phyloP scores from a whole-genome alignment of 108 stramenopile species.

The Nitzschia inconspicua region DNA sequence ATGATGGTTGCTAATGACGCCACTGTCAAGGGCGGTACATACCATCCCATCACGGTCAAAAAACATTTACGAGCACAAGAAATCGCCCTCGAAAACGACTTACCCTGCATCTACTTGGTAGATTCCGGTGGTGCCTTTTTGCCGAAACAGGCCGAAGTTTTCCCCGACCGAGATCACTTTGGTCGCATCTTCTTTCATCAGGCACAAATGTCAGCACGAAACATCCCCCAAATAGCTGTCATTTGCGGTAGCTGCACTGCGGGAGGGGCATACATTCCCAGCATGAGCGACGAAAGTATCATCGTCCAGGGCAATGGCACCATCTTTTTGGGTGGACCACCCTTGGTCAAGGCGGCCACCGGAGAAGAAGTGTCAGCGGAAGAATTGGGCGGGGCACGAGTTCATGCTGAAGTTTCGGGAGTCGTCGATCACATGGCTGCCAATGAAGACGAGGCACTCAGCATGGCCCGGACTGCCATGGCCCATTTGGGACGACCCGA shows the following conservation, averaged over 20 bases:
- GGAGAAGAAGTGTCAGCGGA: conserved; percentile 96
- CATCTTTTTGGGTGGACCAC: conserved; percentile 98
- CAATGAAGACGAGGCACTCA: conserved; percentile 89
- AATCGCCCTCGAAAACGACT: conserved; percentile 88
- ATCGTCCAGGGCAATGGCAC: conserved; percentile 97
- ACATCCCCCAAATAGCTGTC: conserved; percentile 86
- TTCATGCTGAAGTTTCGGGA: conserved; percentile 88
- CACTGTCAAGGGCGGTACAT: conserved; percentile 98
- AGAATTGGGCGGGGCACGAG: conserved; percentile 94
- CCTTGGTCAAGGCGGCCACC: conserved; percentile 97
- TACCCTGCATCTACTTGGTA: conserved; percentile 96
- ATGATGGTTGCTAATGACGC: conserved; percentile 99
- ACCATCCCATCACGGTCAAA: conserved; percentile 98
- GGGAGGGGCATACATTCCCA: conserved; percentile 98
- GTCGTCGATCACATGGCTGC: conserved; percentile 94
- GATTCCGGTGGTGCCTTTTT: conserved; percentile 96
- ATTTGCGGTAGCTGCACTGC: conserved; percentile 98
- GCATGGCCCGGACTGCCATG: conserved; percentile 79
- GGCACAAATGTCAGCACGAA: conserved; percentile 83
- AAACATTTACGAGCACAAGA: conserved; percentile 98
- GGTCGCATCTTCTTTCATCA: conserved; percentile 97
- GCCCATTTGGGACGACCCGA: conserved; percentile 54
- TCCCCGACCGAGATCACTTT: conserved; percentile 96
- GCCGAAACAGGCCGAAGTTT: conserved; percentile 95
- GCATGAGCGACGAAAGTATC: conserved; percentile 96